phyloP scores from a whole-genome alignment of 2,329 filamentous ascomycete genomes.

The Sphaceloma murrayae region DNA sequence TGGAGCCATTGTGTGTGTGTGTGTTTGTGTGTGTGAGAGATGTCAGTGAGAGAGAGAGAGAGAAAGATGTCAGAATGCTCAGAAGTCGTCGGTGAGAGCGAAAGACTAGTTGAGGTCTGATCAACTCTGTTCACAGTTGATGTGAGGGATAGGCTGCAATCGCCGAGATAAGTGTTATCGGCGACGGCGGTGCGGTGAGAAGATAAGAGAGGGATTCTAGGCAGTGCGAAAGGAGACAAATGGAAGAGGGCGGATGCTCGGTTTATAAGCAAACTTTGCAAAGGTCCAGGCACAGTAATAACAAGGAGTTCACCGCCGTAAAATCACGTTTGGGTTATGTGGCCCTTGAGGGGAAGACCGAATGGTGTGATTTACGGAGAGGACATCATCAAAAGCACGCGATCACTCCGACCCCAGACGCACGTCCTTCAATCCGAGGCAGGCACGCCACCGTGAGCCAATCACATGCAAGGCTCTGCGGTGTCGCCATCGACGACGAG shows the following conservation, averaged over 20 bases:
- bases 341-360: background rate
- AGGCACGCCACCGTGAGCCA: slow-evolving; percentile 2
- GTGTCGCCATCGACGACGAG: slow-evolving; percentile 9
- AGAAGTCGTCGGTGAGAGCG: no score
- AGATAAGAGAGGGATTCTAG: background rate
- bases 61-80: no score
- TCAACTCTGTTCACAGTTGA: background rate
- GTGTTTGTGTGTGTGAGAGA: background rate
- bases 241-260: background rate
- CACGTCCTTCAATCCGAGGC: slow-evolving; percentile 3
- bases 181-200: slow-evolving; percentile 2
- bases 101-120: no score
- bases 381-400: slow-evolving; percentile 5
- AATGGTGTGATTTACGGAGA: background rate
- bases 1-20: slow-evolving; percentile 8
- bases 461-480: slow-evolving; percentile 1
- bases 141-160: slow-evolving; percentile 4
- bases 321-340: slow-evolving; percentile 3
- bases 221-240: background rate
- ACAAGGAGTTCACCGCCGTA: slow-evolving; percentile 12
- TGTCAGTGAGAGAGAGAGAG: background rate
- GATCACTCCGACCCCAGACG: slow-evolving; percentile 9
- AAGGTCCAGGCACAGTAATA: background rate
- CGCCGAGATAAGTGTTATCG: background rate
- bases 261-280: slow-evolving; percentile 12